Evolutionary conservation across 345 rosid genomes (phyloP), one percentile per base, ranked within the genome.

Genomic region (Atalantia buxifolia): DNA sequence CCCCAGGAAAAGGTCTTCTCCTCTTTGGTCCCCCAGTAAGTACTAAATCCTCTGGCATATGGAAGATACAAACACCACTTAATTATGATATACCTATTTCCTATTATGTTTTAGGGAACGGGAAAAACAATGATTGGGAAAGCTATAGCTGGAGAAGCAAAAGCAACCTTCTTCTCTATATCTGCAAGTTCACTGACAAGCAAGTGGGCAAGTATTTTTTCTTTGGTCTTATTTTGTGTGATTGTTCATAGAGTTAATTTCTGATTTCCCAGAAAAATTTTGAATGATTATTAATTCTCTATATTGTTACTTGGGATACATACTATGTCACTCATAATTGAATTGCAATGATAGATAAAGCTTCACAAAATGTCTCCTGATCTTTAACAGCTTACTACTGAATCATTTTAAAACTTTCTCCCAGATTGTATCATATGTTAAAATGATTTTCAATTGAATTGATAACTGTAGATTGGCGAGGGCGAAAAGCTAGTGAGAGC

Each of bases 71-170:
- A 65, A 33, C 21, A 63, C 78, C 74, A 35, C 10, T 35, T 9
- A 56, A 55, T 69, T 66, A 65, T 81, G 50, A 38, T 71, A 74
- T 66, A 83, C 27, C 13, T 71, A 19, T 68, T 42, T 55, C 67
- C 76, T 82, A 35, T 75, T 79, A 57, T 81, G 35, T 82, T 42
- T 24, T 79, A 95, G 99, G 99, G 99, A 77, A 96, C 98, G 14
- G 98, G 99, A 38, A 96, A 96, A 86, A 96, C 98, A 19, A 96
- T 96, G 98, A 96, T 94, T 22, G 98, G 99, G 75, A 96, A 95
- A 89, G 99, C 99, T 83, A 94, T 96, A 76, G 99, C 98, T 74
- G 99, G 99, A 81, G 98, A 96, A 86, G 99, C 99, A 67, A 93
- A 94, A 82, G 99, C 99, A 80, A 96, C 99, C 4, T 96, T 94